These are phyloP conservation scores for Acer campestre DNA, from an alignment of 345 rosid species.

Conservation along the genomic window DNA sequence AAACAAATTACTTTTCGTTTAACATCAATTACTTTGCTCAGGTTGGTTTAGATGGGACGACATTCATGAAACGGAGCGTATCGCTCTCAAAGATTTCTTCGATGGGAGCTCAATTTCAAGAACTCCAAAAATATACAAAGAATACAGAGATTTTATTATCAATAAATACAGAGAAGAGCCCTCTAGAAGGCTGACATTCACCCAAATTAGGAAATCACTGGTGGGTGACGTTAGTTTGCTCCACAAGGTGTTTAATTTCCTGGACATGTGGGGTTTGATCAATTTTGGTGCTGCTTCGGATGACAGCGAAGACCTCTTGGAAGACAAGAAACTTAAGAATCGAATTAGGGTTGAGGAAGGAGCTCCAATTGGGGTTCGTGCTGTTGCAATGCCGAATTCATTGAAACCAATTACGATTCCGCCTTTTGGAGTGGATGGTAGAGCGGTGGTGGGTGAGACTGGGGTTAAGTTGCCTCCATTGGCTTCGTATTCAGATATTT, in stretches of 20 bases:
- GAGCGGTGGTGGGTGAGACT: constrained; percentile 24
- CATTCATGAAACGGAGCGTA: constrained; percentile 84
- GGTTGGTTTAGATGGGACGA: constrained; percentile 97
- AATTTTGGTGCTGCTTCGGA: constrained; percentile 46
- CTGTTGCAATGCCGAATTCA: constrained; percentile 70
- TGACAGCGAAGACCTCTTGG: constrained; percentile 4
- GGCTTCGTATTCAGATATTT: constrained; percentile 79
- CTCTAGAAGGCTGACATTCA: constrained; percentile 67
- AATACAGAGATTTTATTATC: constrained; percentile 89
- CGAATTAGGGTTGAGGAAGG: constrained; percentile 63
- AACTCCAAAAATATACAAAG: constrained; percentile 91
- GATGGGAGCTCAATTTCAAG: constrained; percentile 81
- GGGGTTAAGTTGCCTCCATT: constrained; percentile 59
- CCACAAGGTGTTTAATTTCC: constrained; percentile 67
- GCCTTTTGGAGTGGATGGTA: constrained; percentile 19
- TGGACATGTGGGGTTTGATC: constrained; percentile 79
- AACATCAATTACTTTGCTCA: constrained; percentile 13
- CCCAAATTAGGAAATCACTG: constrained; percentile 72
- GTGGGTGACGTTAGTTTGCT: constrained; percentile 86
- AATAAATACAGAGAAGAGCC: constrained; percentile 86
- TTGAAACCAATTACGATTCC: constrained; percentile 57
- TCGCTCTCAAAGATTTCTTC: constrained; percentile 74
- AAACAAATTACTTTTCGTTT: not conserved
- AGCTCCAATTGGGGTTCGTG: constrained; percentile 71
- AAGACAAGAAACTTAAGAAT: constrained; percentile 29